phyloP scores from a whole-genome alignment of 768 basidiomycete genomes.

The Paxillus ammoniavirescens region DNA sequence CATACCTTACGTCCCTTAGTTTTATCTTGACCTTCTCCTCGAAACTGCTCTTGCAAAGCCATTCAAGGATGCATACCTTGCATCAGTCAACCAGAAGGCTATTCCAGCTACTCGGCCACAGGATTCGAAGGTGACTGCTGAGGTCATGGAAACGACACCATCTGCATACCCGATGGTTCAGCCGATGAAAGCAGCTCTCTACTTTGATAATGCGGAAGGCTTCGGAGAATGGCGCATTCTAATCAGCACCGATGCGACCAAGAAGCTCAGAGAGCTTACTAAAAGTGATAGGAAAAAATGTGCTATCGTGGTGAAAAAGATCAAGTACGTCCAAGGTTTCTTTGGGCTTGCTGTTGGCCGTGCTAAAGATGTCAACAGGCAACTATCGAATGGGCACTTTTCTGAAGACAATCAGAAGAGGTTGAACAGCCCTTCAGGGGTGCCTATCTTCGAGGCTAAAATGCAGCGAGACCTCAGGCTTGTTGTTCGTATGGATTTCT shows the following conservation, averaged over 20 bases:
- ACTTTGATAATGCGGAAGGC: conserved; percentile 56
- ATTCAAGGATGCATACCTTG: conserved; percentile 10
- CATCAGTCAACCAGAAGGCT: background rate
- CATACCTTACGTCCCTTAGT: conserved; percentile 14
- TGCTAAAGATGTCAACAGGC: conserved; percentile 36
- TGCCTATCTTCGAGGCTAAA: conserved; percentile 70
- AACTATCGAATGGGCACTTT: conserved; percentile 68
- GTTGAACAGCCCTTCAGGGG: conserved; percentile 43
- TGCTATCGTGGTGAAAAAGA: conserved; percentile 61
- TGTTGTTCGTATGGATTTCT: conserved; percentile 37
- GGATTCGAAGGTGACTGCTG: background rate
- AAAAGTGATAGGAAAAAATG: conserved; percentile 47
- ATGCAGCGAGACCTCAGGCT: conserved; percentile 53
- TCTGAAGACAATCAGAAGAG: conserved; percentile 67
- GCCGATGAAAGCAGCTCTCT: conserved; percentile 58
- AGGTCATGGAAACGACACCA: conserved; percentile 10
- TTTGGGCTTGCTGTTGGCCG: background rate
- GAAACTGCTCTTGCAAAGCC: conserved; percentile 11
- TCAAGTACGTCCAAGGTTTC: conserved; percentile 43
- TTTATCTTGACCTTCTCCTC: conserved; percentile 23
- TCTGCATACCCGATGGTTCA: conserved; percentile 47
- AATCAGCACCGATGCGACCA: conserved; percentile 49
- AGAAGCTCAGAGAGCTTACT: conserved; percentile 46
- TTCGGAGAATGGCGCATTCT: conserved; percentile 67
- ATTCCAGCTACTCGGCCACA: background rate